Base-by-base conservation (phyloP, 352 stramenopile species). In the Globisporangium carolinianum region DNA sequence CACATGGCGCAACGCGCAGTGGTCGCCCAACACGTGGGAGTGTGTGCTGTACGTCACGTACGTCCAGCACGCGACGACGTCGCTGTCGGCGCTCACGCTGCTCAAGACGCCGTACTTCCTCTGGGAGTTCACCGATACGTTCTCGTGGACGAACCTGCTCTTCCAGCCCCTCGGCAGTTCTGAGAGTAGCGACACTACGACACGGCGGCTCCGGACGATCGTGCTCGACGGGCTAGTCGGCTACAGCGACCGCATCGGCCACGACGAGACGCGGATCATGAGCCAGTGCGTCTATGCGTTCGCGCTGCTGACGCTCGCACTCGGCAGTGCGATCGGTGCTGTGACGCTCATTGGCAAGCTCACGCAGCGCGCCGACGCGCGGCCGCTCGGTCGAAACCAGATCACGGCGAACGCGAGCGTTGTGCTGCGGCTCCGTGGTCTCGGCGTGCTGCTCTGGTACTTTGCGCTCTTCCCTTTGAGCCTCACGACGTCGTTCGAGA, bases 81-180 rank as follows among this genome's bases (percentile, higher is more conserved):
- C 67, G 17, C 51, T 83, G 2, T 83, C 74, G n/a, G 63, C 74
- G 6, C 53, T 76, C 45, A 69, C 64, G 35, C 55, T 77, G 24
- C 37, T 63, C 17, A 66, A 73, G 37, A 67, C 62, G 43, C 75
- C 75, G 32, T 65, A 66, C 17, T 72, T 71, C 17, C 47, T 73
- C 6, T 62, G 62, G 48, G 53, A 72, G n/a, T 78, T 79, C 49
- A 65, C 60, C 7, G 75, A 84, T 63, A 58, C 72, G 3, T 71
- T 84, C 36, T 68, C 72, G 32, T 84, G 75, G 75, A 62, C 61
- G 6, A 78, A 68, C 55, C 78, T 82, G 35, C 47, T 84, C 47
- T 50, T 82, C 32, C 69, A 75, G 41, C 48, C 58, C 12, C 66
- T 47, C 12, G 43, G 38, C 11, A 17, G 47, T 10, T 24, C 36